Evolutionary conservation across 768 basidiomycete species (phyloP).

Genomic region (Cystofilobasidium ferigula): DNA sequence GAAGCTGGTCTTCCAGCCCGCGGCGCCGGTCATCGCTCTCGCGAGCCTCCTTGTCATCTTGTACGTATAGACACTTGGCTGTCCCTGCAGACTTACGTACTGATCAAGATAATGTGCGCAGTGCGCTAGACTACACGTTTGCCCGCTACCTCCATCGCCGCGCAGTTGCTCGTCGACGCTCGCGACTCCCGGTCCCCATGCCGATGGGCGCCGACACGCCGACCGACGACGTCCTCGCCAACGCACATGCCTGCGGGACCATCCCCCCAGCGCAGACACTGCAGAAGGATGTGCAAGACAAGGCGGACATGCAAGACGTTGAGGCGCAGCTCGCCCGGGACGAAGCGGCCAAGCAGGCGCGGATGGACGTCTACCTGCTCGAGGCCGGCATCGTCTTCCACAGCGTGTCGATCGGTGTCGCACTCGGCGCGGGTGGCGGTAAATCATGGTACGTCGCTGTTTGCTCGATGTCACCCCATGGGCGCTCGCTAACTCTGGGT

Average conservation of each 20-base stretch:
- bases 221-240: neutral
- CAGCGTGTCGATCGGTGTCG: slow-evolving; percentile 40
- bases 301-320: neutral
- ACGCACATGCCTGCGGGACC: too few species aligned
- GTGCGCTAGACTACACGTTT: neutral
- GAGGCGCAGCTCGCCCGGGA: neutral
- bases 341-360: slow-evolving; percentile 29
- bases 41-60: slow-evolving; percentile 35
- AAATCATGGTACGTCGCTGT: neutral
- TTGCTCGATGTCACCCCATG: neutral
- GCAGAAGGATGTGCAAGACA: neutral
- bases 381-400: slow-evolving; percentile 33
- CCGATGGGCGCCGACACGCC: neutral
- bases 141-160: neutral
- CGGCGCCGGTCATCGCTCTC: slow-evolving; percentile 37
- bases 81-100: slow-evolving; percentile 22
- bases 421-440: slow-evolving; percentile 32
- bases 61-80: slow-evolving; percentile 35
- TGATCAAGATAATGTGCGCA: neutral
- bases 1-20: slow-evolving; percentile 35
- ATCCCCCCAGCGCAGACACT: too few species aligned
- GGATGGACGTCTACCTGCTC: slow-evolving; percentile 30
- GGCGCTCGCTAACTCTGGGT: neutral
- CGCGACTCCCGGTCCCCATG: neutral
- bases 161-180: neutral